Conservation (phyloP, 148 eudicot species). For the Linanthus parryae region DNA sequence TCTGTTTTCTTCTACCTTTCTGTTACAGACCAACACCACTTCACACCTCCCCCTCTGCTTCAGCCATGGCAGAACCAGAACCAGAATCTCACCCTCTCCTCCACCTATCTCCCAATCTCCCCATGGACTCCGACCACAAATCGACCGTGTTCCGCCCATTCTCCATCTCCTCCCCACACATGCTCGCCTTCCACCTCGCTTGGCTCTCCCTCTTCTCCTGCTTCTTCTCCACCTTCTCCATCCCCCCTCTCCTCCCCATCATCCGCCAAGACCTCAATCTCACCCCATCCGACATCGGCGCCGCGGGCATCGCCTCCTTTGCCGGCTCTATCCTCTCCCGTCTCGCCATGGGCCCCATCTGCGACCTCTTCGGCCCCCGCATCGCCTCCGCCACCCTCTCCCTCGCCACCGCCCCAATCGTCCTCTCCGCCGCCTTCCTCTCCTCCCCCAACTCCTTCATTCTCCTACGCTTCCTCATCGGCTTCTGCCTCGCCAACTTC, state of each 20-base stretch:
- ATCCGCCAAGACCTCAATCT: conserved; percentile 48
- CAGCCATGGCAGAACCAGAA: no score
- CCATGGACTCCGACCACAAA: conserved; percentile 37
- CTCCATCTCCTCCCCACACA: conserved; percentile 39
- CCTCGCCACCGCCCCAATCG: conserved; percentile 33
- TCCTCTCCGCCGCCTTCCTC: conserved; percentile 20
- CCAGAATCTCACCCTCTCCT: no score
- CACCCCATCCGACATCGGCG: conserved; percentile 31
- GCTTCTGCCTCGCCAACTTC: conserved; percentile 48
- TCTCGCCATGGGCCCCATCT: conserved; percentile 44
- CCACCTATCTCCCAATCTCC: no score
- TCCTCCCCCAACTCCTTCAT: conserved; percentile 22
- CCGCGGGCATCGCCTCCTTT: conserved; percentile 37
- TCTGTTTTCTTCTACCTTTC: no score
- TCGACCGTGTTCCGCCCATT: conserved; percentile 30
- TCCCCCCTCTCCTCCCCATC: conserved; percentile 51
- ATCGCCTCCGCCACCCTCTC: conserved; percentile 33
- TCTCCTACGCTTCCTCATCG: conserved; percentile 31
- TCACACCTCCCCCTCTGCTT: no score
- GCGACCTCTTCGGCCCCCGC: conserved; percentile 51
- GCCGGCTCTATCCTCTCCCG: conserved; percentile 46
- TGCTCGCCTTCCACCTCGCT: conserved; percentile 51
- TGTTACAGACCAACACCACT: no score
- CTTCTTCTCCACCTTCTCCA: conserved; percentile 51
- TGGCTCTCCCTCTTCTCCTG: conserved; percentile 51